A percentile compares a stretch with the other conserved stretches of the same genome.
Evolutionary conservation across 1,139 yeast genomes (phyloP).

Genomic region (Nematodospora anomalae): DNA sequence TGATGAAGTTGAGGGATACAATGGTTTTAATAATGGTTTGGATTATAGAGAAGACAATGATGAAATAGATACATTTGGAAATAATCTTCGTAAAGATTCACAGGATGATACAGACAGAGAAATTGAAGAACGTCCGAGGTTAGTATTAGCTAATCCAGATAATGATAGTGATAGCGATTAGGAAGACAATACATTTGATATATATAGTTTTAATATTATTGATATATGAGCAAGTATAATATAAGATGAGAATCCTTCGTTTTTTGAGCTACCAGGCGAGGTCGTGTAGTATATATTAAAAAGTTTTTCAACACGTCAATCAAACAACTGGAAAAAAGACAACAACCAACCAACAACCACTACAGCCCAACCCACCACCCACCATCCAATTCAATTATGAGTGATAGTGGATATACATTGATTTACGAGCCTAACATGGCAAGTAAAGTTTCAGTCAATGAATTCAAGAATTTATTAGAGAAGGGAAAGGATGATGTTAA

Average conservation of each 20-base stretch:
- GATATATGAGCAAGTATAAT: background rate
- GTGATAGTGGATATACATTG: constrained; percentile 65
- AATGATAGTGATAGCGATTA: constrained; percentile 12
- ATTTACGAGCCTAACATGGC: constrained; percentile 76
- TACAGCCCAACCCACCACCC: constrained; percentile 1
- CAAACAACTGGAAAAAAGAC: constrained; percentile 5
- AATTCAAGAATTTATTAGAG: constrained; percentile 78
- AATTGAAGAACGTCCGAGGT: constrained; percentile 42
- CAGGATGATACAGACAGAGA: constrained; percentile 17
- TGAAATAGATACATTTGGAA: constrained; percentile 17
- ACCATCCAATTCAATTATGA: constrained; percentile 24
- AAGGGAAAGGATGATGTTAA: constrained; percentile 88
- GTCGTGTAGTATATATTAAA: constrained; percentile 6
- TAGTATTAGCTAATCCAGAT: constrained; percentile 77
- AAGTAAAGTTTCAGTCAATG: constrained; percentile 68
- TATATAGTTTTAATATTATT: background rate
- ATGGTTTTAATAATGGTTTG: constrained; percentile 2
- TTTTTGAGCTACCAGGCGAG: constrained; percentile 2
- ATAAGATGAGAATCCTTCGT: background rate
- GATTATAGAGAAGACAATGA: constrained; percentile 7
- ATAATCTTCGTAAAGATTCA: background rate
- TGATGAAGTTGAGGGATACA: constrained; percentile 15
- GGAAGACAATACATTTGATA: background rate
- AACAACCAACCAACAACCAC: constrained; percentile 1
- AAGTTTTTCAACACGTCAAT: constrained; percentile 18